Evolutionary conservation across 208 protist genomes (phyloP).

Genomic region (Trypanosoma platydactyli): DNA sequence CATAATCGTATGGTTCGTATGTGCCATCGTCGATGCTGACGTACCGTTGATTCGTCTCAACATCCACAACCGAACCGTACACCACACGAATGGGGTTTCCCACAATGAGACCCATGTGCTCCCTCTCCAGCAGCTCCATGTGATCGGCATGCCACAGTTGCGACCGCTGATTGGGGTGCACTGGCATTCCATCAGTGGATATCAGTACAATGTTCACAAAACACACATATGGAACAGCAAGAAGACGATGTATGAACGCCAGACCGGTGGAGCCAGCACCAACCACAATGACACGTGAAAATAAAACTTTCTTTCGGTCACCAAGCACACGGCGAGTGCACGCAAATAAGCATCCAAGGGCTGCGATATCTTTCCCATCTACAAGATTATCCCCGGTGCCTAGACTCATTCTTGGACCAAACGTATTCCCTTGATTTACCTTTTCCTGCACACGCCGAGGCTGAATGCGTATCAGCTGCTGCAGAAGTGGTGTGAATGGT

Average conservation of each 20-base stretch:
- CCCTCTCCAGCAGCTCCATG: constrained; percentile 80
- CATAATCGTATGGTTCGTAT: constrained; percentile 91
- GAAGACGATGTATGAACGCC: constrained; percentile 71
- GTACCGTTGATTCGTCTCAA: constrained; percentile 81
- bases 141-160: constrained; percentile 64
- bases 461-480: constrained; percentile 40
- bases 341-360: constrained; percentile 70
- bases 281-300: constrained; percentile 85
- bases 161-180: constrained; percentile 64
- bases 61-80: constrained; percentile 75
- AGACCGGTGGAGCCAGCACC: constrained; percentile 84
- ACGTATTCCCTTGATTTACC: not conserved
- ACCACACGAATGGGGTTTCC: constrained; percentile 70
- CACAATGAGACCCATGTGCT: constrained; percentile 66
- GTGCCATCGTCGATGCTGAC: constrained; percentile 81
- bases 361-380: constrained; percentile 18
- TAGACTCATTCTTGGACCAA: not conserved
- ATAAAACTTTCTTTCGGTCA: constrained; percentile 73
- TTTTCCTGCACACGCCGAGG: constrained; percentile 79
- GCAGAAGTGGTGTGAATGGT: constrained; percentile 43
- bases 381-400: not conserved
- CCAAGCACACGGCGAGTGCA: constrained; percentile 71
- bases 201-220: constrained; percentile 90
- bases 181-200: constrained; percentile 78
- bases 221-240: constrained; percentile 74